phyloP scores from a whole-genome alignment of 202 grass and related monocot genomes.

The Panicum virgatum region DNA sequence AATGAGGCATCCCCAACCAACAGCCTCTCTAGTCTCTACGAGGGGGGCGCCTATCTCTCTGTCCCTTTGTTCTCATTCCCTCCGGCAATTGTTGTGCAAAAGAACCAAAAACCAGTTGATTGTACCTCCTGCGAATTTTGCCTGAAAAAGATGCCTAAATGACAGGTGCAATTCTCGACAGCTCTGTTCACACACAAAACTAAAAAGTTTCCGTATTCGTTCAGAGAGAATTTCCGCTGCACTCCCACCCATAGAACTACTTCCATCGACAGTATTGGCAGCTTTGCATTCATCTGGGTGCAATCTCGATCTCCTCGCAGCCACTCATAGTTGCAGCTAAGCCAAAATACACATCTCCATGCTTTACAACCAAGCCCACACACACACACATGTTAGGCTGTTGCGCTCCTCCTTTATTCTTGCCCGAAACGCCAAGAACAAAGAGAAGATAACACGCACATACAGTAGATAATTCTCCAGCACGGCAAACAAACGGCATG shows the following conservation, averaged over 20 bases:
- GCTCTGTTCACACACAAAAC: neutral
- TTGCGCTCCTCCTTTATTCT: neutral
- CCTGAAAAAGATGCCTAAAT: neutral
- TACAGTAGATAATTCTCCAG: neutral
- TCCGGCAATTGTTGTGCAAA: neutral
- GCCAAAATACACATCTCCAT: neutral
- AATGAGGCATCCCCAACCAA: slow-evolving; percentile 37
- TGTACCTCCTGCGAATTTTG: neutral
- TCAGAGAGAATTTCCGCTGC: neutral
- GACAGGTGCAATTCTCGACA: neutral
- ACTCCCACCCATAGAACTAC: neutral
- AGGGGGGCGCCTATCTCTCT: neutral
- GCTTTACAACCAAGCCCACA: neutral
- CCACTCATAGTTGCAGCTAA: neutral
- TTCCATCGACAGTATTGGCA: neutral
- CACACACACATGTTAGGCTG: neutral
- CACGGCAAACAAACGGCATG: neutral
- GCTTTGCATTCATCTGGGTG: neutral
- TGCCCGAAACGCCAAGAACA: neutral
- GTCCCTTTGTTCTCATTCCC: slow-evolving; percentile 26
- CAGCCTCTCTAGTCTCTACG: neutral
- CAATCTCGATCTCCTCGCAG: neutral
- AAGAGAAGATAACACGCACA: neutral
- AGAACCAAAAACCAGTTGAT: neutral
- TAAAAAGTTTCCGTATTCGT: neutral